Conservation (phyloP, 345 rosid species). For the Salix koriyanagi region DNA sequence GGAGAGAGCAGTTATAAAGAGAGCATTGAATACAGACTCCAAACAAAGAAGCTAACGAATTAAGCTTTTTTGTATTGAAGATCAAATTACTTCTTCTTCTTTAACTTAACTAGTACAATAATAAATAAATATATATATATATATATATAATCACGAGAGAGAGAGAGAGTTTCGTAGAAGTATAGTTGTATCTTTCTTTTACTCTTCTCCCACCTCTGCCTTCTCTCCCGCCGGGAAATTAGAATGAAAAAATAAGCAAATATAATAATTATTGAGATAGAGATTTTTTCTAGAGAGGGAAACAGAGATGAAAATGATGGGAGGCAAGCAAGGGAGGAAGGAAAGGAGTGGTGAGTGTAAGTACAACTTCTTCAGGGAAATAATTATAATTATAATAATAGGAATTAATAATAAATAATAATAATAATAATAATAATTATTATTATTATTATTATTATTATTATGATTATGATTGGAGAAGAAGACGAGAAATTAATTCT, state of each 20-base stretch:
- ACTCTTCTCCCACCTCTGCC: slow-evolving; percentile 70
- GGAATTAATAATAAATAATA: no score
- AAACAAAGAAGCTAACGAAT: neutral
- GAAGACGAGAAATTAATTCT: neutral
- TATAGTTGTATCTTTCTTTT: slow-evolving; percentile 61
- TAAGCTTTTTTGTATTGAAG: neutral
- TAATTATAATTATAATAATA: neutral
- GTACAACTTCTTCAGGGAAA: neutral
- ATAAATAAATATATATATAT: neutral
- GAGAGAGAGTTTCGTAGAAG: slow-evolving; percentile 69
- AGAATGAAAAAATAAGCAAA: slow-evolving; percentile 15
- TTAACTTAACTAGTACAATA: neutral
- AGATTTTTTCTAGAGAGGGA: neutral
- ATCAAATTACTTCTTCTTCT: neutral
- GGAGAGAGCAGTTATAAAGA: neutral
- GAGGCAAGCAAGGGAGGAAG: slow-evolving; percentile 13
- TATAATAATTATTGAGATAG: neutral
- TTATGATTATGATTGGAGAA: neutral
- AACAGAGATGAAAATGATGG: slow-evolving; percentile 16
- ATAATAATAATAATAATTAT: no score
- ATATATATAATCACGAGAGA: neutral
- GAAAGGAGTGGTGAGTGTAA: neutral
- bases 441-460: no score
- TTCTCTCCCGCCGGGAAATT: slow-evolving; percentile 69
- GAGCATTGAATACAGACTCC: neutral